Evolutionary conservation across 1,139 yeast species (phyloP).

Genomic region (Lodderomyces margitis): DNA sequence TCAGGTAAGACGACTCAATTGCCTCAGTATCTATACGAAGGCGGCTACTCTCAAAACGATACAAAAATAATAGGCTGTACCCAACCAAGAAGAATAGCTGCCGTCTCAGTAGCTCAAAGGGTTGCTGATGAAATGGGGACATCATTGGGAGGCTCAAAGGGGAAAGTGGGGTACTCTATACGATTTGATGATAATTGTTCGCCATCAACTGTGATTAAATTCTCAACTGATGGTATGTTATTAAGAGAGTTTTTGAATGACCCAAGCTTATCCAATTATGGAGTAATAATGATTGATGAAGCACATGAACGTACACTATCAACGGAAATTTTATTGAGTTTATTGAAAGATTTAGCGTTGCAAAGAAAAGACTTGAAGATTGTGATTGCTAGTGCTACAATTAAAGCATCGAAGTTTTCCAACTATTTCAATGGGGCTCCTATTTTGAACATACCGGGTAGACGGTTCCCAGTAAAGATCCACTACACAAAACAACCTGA

Average conservation of each 20-base stretch:
- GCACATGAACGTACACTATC: slow-evolving; percentile 94
- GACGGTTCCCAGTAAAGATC: slow-evolving; percentile 84
- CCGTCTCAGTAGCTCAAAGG: slow-evolving; percentile 87
- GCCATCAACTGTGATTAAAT: slow-evolving; percentile 67
- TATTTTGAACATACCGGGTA: slow-evolving; percentile 83
- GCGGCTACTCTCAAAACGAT: slow-evolving; percentile 60
- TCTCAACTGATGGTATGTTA: slow-evolving; percentile 94
- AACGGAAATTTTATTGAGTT: slow-evolving; percentile 86
- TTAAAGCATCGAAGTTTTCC: slow-evolving; percentile 84
- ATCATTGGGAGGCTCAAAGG: slow-evolving; percentile 49
- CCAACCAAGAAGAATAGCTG: slow-evolving; percentile 95
- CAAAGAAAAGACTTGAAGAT: slow-evolving; percentile 68
- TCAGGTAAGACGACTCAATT: slow-evolving; percentile 96
- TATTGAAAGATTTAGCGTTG: slow-evolving; percentile 67
- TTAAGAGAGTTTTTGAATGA: slow-evolving; percentile 80
- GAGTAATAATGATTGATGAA: slow-evolving; percentile 91
- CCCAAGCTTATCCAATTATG: slow-evolving; percentile 63
- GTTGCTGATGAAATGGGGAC: slow-evolving; percentile 86
- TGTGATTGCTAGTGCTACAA: slow-evolving; percentile 89
- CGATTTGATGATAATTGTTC: slow-evolving; percentile 80
- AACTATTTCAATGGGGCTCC: slow-evolving; percentile 80
- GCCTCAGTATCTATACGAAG: slow-evolving; percentile 85
- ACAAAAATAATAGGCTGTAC: slow-evolving; percentile 74
- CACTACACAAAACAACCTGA: slow-evolving; percentile 86
- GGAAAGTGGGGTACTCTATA: slow-evolving; percentile 80